phyloP scores from a whole-genome alignment of 208 protist species.

The Leishmania lainsoni region DNA sequence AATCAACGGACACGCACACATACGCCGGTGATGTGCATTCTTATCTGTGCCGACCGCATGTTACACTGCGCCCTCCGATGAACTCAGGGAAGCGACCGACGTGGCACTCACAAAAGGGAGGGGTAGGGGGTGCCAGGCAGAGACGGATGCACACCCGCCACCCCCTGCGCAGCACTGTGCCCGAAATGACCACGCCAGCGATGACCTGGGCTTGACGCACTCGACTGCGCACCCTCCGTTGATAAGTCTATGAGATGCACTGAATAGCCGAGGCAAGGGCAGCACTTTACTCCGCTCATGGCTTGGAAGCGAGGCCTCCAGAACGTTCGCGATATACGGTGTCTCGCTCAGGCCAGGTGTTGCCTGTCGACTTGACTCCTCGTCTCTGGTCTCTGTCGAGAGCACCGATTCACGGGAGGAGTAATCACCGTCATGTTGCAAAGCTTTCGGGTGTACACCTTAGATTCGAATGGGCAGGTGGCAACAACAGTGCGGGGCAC shows the following conservation, averaged over 20 bases:
- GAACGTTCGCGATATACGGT: neutral
- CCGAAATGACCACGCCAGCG: neutral
- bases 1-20: neutral
- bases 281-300: neutral
- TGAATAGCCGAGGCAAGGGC: neutral
- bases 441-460: slow-evolving; percentile 9
- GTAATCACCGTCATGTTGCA: neutral
- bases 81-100: neutral
- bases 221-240: neutral
- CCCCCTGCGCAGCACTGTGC: too few species aligned
- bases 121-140: neutral
- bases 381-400: neutral
- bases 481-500: neutral
- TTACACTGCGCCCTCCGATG: neutral
- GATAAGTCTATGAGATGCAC: neutral
- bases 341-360: neutral
- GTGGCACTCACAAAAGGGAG: neutral
- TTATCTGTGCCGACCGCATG: neutral
- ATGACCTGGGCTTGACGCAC: neutral
- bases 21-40: neutral
- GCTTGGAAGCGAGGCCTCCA: neutral
- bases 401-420: neutral
- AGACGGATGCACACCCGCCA: neutral
- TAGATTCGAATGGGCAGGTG: slow-evolving; percentile 2
- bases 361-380: neutral